A percentile compares a stretch with the other conserved stretches of the same genome.
Evolutionary conservation across 352 stramenopile species (phyloP).

Genomic region (Phytopythium oedochilum): DNA sequence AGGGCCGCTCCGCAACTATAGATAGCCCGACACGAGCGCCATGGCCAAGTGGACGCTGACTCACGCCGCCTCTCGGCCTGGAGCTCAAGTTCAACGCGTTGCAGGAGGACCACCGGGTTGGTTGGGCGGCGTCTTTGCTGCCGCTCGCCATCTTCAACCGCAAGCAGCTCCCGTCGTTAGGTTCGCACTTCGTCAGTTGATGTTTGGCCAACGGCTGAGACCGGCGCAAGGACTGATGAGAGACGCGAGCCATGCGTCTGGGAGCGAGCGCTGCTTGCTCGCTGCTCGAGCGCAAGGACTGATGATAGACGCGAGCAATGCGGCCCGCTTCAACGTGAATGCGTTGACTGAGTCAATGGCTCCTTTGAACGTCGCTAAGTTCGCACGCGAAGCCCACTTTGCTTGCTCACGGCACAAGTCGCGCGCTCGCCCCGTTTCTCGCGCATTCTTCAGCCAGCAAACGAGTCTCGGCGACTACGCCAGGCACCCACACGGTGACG

Average conservation of each 20-base stretch:
- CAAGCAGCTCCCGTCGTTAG: neutral
- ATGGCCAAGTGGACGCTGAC: conserved; percentile 4
- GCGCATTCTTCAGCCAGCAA: neutral
- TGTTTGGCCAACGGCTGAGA: too few relatives aligned
- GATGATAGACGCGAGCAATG: too few relatives aligned
- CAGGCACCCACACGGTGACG: neutral
- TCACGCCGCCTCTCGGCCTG: neutral
- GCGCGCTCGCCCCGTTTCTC: neutral
- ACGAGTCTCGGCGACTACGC: neutral
- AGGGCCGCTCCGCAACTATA: neutral
- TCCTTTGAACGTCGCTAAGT: too few relatives aligned
- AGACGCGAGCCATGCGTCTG: too few relatives aligned
- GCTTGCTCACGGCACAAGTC: conserved; percentile 15
- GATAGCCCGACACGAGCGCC: neutral
- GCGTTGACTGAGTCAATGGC: too few relatives aligned
- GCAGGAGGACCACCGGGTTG: conserved; percentile 6
- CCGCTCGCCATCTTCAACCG: conserved; percentile 1
- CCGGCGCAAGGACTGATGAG: too few relatives aligned
- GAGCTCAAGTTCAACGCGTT: neutral
- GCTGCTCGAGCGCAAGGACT: too few relatives aligned
- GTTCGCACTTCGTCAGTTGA: neutral
- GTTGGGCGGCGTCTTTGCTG: neutral
- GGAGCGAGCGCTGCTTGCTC: too few relatives aligned
- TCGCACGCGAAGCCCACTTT: conserved; percentile 7
- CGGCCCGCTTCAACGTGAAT: neutral